These are phyloP conservation scores for Chamaecrista fasciculata DNA, from an alignment of 306 rosid genomes.

Conservation along the genomic window DNA sequence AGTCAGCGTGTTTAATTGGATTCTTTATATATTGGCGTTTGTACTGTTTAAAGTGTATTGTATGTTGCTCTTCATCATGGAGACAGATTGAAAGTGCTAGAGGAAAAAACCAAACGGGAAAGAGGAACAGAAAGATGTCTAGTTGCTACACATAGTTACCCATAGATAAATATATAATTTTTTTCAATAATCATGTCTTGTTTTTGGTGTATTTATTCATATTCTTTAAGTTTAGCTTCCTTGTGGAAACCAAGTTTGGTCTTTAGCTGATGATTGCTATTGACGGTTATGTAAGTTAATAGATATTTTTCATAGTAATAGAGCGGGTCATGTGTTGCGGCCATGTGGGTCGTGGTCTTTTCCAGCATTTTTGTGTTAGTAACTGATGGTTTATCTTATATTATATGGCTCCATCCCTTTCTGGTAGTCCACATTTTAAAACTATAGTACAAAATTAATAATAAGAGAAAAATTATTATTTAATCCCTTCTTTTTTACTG, in stretches of 20 bases:
- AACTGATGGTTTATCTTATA: too few species aligned
- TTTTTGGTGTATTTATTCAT: background rate
- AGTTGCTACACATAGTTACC: slow-evolving; percentile 6
- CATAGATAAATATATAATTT: slow-evolving; percentile 13
- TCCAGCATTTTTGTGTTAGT: too few species aligned
- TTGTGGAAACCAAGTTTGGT: background rate
- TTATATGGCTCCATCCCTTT: too few species aligned
- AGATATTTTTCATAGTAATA: background rate
- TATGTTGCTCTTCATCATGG: slow-evolving; percentile 8
- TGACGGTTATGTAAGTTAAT: background rate
- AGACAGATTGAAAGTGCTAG: slow-evolving; percentile 15
- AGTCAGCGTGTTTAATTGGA: slow-evolving; percentile 15
- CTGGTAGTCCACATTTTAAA: too few species aligned
- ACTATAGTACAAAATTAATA: too few species aligned
- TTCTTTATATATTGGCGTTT: background rate
- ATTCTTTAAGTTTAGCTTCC: background rate
- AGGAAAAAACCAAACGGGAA: slow-evolving; percentile 6
- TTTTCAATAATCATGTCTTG: background rate
- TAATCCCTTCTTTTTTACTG: too few species aligned
- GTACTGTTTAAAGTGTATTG: background rate
- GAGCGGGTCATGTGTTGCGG: background rate
- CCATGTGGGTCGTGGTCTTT: background rate
- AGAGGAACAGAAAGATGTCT: background rate
- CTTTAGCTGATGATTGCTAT: background rate
- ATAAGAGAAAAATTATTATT: too few species aligned